Evolutionary conservation across 352 stramenopile genomes (phyloP).

Genomic region (Pythium sp.): DNA sequence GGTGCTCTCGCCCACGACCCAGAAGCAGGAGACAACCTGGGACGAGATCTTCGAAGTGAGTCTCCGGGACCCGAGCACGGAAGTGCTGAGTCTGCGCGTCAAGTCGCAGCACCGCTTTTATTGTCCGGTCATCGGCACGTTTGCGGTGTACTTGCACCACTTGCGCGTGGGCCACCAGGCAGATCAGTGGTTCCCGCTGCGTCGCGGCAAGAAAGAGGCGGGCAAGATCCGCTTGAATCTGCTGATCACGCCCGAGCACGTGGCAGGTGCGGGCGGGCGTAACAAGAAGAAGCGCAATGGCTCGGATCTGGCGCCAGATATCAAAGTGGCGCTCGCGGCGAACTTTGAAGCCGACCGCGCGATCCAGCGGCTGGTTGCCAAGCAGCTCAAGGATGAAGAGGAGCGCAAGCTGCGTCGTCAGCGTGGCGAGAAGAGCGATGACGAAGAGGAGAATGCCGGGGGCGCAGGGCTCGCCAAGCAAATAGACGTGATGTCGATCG

Average conservation of each 20-base stretch:
- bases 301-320: slow-evolving; percentile 34
- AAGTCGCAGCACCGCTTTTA: slow-evolving; percentile 70
- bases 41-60: slow-evolving; percentile 74
- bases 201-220: slow-evolving; percentile 35
- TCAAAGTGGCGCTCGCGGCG: slow-evolving; percentile 42
- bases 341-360: slow-evolving; percentile 60
- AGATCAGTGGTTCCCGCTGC: slow-evolving; percentile 61
- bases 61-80: slow-evolving; percentile 37
- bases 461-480: neutral
- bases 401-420: slow-evolving; percentile 21
- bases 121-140: slow-evolving; percentile 58
- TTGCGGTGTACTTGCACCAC: slow-evolving; percentile 49
- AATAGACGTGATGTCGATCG: slow-evolving; percentile 5
- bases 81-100: slow-evolving; percentile 69
- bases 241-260: slow-evolving; percentile 43
- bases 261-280: slow-evolving; percentile 30
- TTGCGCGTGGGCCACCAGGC: slow-evolving; percentile 36
- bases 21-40: slow-evolving; percentile 56
- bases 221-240: slow-evolving; percentile 63
- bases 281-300: slow-evolving; percentile 20
- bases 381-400: slow-evolving; percentile 30
- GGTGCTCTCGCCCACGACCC: slow-evolving; percentile 53
- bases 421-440: slow-evolving; percentile 14
- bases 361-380: slow-evolving; percentile 54
- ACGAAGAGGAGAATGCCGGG: neutral